Evolutionary conservation across 306 rosid species (phyloP).

Genomic region (Citrullus amarus): DNA sequence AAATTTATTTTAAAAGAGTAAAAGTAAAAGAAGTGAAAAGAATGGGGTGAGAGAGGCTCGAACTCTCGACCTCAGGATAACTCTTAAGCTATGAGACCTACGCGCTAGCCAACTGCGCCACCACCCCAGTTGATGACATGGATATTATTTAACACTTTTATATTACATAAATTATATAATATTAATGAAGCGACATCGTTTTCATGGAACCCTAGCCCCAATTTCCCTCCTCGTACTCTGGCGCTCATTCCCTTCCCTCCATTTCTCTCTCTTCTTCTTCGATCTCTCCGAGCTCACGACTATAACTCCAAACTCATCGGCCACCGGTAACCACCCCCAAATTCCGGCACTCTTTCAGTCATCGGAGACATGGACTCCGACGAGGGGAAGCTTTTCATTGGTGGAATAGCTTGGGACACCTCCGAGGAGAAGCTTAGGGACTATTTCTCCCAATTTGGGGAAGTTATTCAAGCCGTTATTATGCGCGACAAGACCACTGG

Average conservation of each 20-base stretch:
- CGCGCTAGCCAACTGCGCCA: slow-evolving; percentile 85
- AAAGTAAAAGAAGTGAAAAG: no score
- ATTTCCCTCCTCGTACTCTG: slow-evolving; percentile 8
- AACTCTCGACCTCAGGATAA: slow-evolving; percentile 74
- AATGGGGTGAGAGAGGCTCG: slow-evolving; percentile 70
- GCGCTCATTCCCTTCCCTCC: slow-evolving; percentile 14
- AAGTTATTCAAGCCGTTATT: slow-evolving; percentile 37
- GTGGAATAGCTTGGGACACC: slow-evolving; percentile 62
- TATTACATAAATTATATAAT: not conserved
- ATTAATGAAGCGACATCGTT: slow-evolving; percentile 8
- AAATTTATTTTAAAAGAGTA: no score
- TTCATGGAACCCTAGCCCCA: slow-evolving; percentile 7
- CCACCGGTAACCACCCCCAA: not conserved
- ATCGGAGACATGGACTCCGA: slow-evolving; percentile 36
- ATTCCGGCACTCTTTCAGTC: not conserved
- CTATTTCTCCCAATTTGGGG: slow-evolving; percentile 43
- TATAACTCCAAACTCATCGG: not conserved
- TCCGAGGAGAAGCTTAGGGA: slow-evolving; percentile 41
- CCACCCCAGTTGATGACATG: slow-evolving; percentile 19
- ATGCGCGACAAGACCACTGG: slow-evolving; percentile 56
- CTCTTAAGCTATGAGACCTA: slow-evolving; percentile 67
- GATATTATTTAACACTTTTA: not conserved
- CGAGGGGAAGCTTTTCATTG: slow-evolving; percentile 49
- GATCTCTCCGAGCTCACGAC: not conserved
- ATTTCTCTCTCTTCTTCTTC: not conserved